phyloP scores from a whole-genome alignment of 2,329 filamentous ascomycete genomes.

The Diaporthe velutina region DNA sequence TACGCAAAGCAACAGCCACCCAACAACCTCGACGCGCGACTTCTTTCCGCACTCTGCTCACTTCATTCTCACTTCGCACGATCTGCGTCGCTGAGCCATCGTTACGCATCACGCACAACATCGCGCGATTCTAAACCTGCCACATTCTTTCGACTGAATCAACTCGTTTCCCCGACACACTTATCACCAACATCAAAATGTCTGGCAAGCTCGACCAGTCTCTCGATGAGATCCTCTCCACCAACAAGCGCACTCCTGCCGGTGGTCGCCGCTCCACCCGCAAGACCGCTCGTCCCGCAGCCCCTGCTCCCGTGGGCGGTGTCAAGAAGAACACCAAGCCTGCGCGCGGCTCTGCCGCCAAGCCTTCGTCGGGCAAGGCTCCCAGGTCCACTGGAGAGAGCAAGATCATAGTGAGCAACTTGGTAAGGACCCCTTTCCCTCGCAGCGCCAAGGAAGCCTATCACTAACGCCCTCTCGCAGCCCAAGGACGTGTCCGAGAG shows the following conservation, averaged over 20 bases:
- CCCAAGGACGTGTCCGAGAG: slow-evolving; percentile 95
- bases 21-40: not conserved
- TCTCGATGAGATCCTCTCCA: slow-evolving; percentile 96
- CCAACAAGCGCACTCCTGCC: slow-evolving; percentile 73
- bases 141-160: slow-evolving; percentile 30
- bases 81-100: slow-evolving; percentile 12
- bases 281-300: slow-evolving; percentile 64
- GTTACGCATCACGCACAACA: slow-evolving; percentile 11
- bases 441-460: not conserved
- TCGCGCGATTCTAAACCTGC: slow-evolving; percentile 16
- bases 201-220: slow-evolving; percentile 96
- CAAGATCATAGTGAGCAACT: slow-evolving; percentile 98
- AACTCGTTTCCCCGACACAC: slow-evolving; percentile 35
- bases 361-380: slow-evolving; percentile 75
- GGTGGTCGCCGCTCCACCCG: slow-evolving; percentile 65
- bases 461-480: slow-evolving; percentile 68
- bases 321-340: slow-evolving; percentile 82
- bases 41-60: not conserved
- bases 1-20: slow-evolving; percentile 15
- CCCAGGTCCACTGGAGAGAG: slow-evolving; percentile 77
- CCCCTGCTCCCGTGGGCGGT: slow-evolving; percentile 82
- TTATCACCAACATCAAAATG: slow-evolving; percentile 64
- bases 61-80: not conserved
- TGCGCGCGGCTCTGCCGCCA: slow-evolving; percentile 69
- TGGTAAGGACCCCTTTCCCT: slow-evolving; percentile 73